These are phyloP conservation scores for Pythium scleroteichum DNA, from an alignment of 352 stramenopile genomes.

Conservation along the genomic window DNA sequence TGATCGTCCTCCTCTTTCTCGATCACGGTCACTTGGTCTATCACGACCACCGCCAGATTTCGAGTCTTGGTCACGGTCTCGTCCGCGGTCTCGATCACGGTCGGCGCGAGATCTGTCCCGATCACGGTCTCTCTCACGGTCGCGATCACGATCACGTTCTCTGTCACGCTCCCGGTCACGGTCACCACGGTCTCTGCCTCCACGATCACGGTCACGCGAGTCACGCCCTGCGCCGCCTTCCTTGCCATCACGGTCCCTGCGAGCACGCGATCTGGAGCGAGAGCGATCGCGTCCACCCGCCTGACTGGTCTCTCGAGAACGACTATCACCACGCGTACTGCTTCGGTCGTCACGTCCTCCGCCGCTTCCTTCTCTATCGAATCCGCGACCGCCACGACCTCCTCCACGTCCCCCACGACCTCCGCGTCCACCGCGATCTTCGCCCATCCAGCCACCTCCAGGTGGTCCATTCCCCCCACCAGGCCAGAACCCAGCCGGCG, in stretches of 20 bases:
- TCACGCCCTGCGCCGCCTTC: constrained; percentile 26
- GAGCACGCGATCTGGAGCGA: constrained; percentile 46
- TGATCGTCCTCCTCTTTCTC: constrained; percentile 28
- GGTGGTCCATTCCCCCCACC: constrained; percentile 38
- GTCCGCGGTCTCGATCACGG: constrained; percentile 35
- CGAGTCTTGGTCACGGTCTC: constrained; percentile 31
- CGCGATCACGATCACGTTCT: constrained; percentile 39
- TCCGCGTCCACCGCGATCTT: constrained; percentile 29
- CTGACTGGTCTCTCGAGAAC: constrained; percentile 40
- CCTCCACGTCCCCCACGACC: constrained; percentile 37
- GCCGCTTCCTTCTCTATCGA: constrained; percentile 20
- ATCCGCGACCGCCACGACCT: constrained; percentile 27
- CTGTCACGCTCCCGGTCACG: constrained; percentile 37
- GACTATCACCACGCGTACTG: constrained; percentile 20
- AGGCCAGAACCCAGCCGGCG: constrained; percentile 48
- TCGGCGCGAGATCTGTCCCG: constrained; percentile 24
- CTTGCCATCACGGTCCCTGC: constrained; percentile 36
- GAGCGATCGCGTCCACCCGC: constrained; percentile 46
- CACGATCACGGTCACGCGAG: constrained; percentile 40
- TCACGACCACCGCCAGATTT: no score
- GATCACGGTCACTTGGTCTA: constrained; percentile 30
- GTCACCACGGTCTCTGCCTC: constrained; percentile 32
- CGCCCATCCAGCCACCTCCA: constrained; percentile 54
- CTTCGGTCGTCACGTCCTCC: constrained; percentile 26
- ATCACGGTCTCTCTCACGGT: constrained; percentile 32